Base-by-base conservation (phyloP, 176 grass and related monocot species). In the Cymbopogon citratus region DNA sequence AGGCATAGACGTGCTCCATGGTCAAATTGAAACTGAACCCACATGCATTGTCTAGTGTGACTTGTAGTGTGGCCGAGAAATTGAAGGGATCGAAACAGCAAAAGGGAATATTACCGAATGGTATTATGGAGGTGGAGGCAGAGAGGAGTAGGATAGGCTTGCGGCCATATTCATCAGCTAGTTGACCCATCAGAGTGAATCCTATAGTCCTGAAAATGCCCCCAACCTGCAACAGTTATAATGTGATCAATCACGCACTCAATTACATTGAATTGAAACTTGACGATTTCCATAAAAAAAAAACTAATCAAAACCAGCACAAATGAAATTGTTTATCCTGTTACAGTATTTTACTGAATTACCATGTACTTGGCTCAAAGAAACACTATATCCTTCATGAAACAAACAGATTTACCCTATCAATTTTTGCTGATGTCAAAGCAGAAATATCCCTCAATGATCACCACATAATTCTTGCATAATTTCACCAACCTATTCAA, bases 101-200 rank as follows among this genome's bases (percentile, higher is more conserved):
- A 3, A 27, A 6, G 1, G 26, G 61, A 27, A 63, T 21, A 63
- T 72, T 86, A 97, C 94, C 67, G 59, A 88, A 97, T 63, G 94
- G 91, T 46, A 97, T 24, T 33, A 97, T 90, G 44, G 94, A 87
- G 14, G 89, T 84, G 48, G 87, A 89, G 63, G 87, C 66, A 56
- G 71, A 87, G 66, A 97, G 56, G 23, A 97, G 89, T 15, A 97
- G 89, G 21, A 97, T 71, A 36, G 84, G 86, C 76, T 97, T 97
- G 64, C 91, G 71, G 45, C 89, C 94, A 45, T 91, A 90, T 39
- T 94, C 94, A 40, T 93, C 94, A 6, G 91, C 84, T 14, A 97
- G 87, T 54, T 97, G 91, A 2, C 91, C 91, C 51, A 84, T 71
- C 72, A 93, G 75, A 51, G 94, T 86, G 61, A 94, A 69, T 5